Evolutionary conservation across 164 flowering plant species (phyloP).

Genomic region (Warburgia ugandensis): DNA sequence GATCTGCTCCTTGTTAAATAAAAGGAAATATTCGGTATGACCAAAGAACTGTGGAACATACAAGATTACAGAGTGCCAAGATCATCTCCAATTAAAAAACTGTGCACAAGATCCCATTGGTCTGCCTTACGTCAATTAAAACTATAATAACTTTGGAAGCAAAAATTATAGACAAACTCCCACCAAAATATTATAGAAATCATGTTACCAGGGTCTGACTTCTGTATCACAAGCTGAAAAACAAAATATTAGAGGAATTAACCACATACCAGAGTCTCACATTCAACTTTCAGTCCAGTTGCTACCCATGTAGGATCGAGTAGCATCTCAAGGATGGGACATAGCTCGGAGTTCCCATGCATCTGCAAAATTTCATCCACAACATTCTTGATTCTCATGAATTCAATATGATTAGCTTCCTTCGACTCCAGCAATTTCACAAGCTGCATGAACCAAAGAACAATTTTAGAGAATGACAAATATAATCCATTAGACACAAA

Average conservation of each 20-base stretch:
- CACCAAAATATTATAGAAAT: no score
- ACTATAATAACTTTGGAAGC: no score
- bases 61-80: no score
- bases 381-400: slow-evolving; percentile 78
- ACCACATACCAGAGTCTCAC: slow-evolving; percentile 66
- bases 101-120: no score
- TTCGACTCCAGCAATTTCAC: slow-evolving; percentile 84
- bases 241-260: background rate
- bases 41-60: no score
- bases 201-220: no score
- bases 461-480: background rate
- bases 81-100: no score
- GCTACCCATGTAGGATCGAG: slow-evolving; percentile 86
- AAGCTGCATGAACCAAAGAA: slow-evolving; percentile 47
- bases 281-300: slow-evolving; percentile 81
- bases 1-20: no score
- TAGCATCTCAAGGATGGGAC: slow-evolving; percentile 47
- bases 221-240: background rate
- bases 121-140: no score
- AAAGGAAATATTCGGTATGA: no score
- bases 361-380: slow-evolving; percentile 72
- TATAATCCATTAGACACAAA: background rate
- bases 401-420: slow-evolving; percentile 92
- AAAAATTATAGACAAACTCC: no score
- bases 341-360: slow-evolving; percentile 58